phyloP scores from a whole-genome alignment of 129 eudicot genomes.

The Tagetes erecta region DNA sequence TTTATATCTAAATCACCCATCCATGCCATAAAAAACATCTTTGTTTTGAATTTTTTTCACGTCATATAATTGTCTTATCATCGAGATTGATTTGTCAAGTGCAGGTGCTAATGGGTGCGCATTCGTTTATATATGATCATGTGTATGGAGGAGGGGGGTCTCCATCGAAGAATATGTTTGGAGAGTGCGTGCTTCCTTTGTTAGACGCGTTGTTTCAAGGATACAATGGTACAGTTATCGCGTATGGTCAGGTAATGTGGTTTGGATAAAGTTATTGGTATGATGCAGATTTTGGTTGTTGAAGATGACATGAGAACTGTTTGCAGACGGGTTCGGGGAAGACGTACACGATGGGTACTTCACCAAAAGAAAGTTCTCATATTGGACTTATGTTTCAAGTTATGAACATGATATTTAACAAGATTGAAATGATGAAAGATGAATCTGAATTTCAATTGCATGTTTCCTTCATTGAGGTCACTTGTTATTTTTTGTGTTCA shows the following conservation, averaged over 20 bases:
- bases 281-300: not conserved
- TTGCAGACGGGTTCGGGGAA: conserved; percentile 98
- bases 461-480: conserved; percentile 96
- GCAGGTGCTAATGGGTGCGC: conserved; percentile 89
- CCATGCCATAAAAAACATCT: too few relatives aligned
- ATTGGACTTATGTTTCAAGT: conserved; percentile 71
- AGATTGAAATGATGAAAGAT: conserved; percentile 65
- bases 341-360: conserved; percentile 97
- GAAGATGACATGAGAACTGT: conserved; percentile 20
- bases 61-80: not conserved
- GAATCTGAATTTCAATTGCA: conserved; percentile 82
- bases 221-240: conserved; percentile 92
- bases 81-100: conserved; percentile 1
- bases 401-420: conserved; percentile 73
- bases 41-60: too few relatives aligned
- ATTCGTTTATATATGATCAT: conserved; percentile 94
- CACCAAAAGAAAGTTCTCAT: conserved; percentile 67
- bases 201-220: conserved; percentile 97
- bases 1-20: not conserved
- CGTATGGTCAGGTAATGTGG: conserved; percentile 89
- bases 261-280: conserved; percentile 13
- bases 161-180: conserved; percentile 73
- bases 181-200: conserved; percentile 87
- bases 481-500: conserved; percentile 1
- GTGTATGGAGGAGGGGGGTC: conserved; percentile 85